Percentiles rank a stretch among this genome's conserved stretches.
These are phyloP conservation scores for Nitzschia inconspicua DNA, from an alignment of 108 stramenopile species.

Conservation along the genomic window DNA sequence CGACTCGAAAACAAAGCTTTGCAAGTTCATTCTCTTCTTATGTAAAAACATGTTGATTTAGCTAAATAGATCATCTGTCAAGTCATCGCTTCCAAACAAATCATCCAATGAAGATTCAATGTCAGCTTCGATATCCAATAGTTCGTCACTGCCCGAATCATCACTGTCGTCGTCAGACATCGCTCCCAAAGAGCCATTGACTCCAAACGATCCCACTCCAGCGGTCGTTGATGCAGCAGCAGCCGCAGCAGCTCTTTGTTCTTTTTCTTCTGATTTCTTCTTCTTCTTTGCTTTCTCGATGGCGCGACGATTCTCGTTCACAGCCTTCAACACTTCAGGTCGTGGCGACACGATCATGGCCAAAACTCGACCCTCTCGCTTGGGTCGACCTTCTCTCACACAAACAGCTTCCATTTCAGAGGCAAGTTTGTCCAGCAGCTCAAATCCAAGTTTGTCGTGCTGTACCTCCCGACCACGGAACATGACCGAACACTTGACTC, in stretches of 20 bases:
- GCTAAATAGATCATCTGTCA: constrained; percentile 75
- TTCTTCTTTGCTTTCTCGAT: constrained; percentile 75
- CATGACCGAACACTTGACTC: constrained; percentile 79
- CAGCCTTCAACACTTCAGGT: constrained; percentile 74
- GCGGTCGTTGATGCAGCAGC: constrained; percentile 16
- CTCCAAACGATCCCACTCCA: constrained; percentile 11
- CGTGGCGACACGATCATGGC: constrained; percentile 68
- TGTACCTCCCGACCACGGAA: constrained; percentile 83
- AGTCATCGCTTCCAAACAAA: constrained; percentile 64
- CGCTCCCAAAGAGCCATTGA: constrained; percentile 16
- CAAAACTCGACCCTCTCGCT: constrained; percentile 70
- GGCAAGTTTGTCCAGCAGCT: constrained; percentile 64
- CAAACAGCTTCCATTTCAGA: constrained; percentile 55
- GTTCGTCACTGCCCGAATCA: constrained; percentile 49
- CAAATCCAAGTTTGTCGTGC: constrained; percentile 73
- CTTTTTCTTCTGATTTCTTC: constrained; percentile 35
- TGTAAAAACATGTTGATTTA: constrained; percentile 25
- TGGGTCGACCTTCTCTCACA: constrained; percentile 67
- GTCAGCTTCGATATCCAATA: constrained; percentile 59
- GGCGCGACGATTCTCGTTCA: constrained; percentile 63
- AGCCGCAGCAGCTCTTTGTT: constrained; percentile 22
- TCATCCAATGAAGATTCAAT: constrained; percentile 72
- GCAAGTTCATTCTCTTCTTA: too few species aligned
- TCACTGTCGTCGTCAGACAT: constrained; percentile 28
- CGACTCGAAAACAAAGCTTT: too few species aligned